Evolutionary conservation across 345 rosid genomes (phyloP).

Genomic region (Eucalyptus brandiana): DNA sequence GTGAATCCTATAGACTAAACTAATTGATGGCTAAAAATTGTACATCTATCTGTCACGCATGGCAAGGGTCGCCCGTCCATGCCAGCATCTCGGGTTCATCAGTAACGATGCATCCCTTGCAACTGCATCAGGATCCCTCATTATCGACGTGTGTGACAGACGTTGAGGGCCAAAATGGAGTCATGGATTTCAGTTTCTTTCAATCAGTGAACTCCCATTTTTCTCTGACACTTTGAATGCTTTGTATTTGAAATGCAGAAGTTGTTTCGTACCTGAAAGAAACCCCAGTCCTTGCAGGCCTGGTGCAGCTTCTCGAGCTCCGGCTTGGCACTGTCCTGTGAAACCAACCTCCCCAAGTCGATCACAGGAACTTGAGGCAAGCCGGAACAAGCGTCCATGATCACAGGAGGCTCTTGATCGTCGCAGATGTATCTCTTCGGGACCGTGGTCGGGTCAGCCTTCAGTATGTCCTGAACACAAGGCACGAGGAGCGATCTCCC

Average conservation of each 20-base stretch:
- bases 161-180: not conserved
- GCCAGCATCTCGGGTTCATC: not conserved
- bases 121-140: not conserved
- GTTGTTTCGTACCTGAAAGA: not conserved
- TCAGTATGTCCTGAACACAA: not conserved
- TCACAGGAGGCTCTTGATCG: not conserved
- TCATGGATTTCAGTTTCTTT: not conserved
- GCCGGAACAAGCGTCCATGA: not conserved
- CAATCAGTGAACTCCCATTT: not conserved
- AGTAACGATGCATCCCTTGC: not conserved
- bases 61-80: not conserved
- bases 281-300: slow-evolving; percentile 10
- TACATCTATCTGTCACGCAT: not conserved
- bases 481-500: not conserved
- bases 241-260: not conserved
- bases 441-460: not conserved
- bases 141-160: not conserved
- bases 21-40: not conserved
- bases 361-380: not conserved
- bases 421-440: not conserved
- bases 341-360: not conserved
- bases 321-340: not conserved
- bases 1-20: not conserved
- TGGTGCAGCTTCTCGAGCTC: not conserved
- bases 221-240: not conserved